These are phyloP conservation scores for Aureobasidium sp. DNA, from an alignment of 2,329 filamentous ascomycete genomes.

Conservation along the genomic window DNA sequence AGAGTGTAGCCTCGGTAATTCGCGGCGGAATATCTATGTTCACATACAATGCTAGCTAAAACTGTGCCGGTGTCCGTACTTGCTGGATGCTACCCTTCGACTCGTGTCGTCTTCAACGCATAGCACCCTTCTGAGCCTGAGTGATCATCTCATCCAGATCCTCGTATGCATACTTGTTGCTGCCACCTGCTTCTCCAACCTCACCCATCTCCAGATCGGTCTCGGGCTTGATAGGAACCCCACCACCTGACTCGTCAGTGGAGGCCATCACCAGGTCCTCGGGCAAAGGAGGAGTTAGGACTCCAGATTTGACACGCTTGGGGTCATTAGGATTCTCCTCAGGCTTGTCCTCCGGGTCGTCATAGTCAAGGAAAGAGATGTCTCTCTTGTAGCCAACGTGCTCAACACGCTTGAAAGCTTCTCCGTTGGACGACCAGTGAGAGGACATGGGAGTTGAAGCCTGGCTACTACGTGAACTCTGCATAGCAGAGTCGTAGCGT, in stretches of 20 bases:
- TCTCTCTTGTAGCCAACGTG: not conserved
- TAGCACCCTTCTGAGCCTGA: not conserved
- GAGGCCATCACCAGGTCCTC: not conserved
- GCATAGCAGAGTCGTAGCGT: not conserved
- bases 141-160: constrained; percentile 4
- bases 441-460: not conserved
- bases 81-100: too few species aligned
- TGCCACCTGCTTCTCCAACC: not conserved
- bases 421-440: not conserved
- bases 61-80: not conserved
- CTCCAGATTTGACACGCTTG: constrained; percentile 2
- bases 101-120: not conserved
- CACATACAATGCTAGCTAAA: not conserved
- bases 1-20: too few species aligned
- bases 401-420: not conserved
- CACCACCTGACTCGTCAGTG: not conserved
- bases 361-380: not conserved
- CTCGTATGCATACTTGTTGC: not conserved
- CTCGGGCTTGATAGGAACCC: not conserved
- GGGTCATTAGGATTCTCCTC: not conserved
- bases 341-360: not conserved
- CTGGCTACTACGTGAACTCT: not conserved
- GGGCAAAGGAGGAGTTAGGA: not conserved
- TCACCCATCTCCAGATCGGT: constrained; percentile 2
- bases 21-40: too few species aligned